Base-by-base conservation (phyloP, 2,329 filamentous ascomycete genomes). In the Hymenoscyphus fructigenus region DNA sequence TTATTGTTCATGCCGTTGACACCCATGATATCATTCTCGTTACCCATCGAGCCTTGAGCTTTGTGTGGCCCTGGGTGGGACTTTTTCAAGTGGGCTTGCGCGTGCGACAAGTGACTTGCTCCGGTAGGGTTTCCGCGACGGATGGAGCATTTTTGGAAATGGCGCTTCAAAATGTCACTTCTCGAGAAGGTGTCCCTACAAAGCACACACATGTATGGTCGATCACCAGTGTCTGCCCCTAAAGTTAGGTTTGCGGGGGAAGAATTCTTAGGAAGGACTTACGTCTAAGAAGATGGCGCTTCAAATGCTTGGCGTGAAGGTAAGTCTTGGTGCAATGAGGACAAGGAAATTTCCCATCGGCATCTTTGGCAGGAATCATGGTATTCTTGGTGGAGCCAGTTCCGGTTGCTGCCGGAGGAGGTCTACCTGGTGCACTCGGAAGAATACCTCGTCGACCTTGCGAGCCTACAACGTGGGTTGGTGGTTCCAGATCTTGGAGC, bases 101-200 rank as follows among this genome's bases (percentile, higher is more conserved):
- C 92, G 79, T 97, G 93, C 72, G 93, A 96, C 78, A 99, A 80
- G 81, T 99, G 95, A 75, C 91, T 97, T 68, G 92, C 92, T 72
- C 93, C 93, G 17, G 93, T 97, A 62, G 95, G 94, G 80, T 98
- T 98, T 65, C 95, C 95, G 76, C 95, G 90, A 74, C 95, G 89
- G 70, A 97, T 92, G 47, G 95, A 97, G 82, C 95, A 99, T 83
- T 99, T 99, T 79, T 97, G 93, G 81, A 98, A 99, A 81, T 99
- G 95, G 70, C 95, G 92, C 84, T 99, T 99, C 74, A 99, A 82
- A 70, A 99, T 98, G 77, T 99, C 95, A 84, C 93, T 97, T 78
- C 95, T 90, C 59, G 92, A 97, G 80, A 99, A 99, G 38, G 93
- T 98, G 79, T 98, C 95, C 78, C 95, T 93, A 84, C 95, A 99